phyloP scores from a whole-genome alignment of 2,329 filamentous ascomycete genomes.

The Emmonsiellopsis sp. region DNA sequence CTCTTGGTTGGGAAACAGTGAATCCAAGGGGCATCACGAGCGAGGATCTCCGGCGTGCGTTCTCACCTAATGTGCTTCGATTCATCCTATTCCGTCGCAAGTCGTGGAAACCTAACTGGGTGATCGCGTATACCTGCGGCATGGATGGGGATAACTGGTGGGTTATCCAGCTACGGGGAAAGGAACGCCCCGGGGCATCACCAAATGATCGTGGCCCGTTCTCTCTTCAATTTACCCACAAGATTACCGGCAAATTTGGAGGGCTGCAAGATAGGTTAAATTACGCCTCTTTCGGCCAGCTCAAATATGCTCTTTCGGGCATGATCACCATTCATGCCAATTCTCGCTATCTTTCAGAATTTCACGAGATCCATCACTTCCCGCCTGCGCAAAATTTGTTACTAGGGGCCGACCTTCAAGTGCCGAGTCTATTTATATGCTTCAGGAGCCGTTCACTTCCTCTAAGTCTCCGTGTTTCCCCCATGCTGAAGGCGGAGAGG shows the following conservation, averaged over 20 bases:
- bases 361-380: conserved; percentile 7
- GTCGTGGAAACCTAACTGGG: conserved; percentile 66
- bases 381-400: conserved; percentile 21
- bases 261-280: conserved; percentile 12
- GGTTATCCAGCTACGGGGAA: conserved; percentile 42
- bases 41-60: conserved; percentile 46
- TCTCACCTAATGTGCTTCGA: conserved; percentile 54
- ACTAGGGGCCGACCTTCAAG: conserved; percentile 20
- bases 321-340: conserved; percentile 30
- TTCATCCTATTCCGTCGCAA: conserved; percentile 56
- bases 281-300: conserved; percentile 23
- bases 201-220: conserved; percentile 5
- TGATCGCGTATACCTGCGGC: conserved; percentile 60
- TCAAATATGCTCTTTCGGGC: conserved; percentile 27
- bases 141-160: conserved; percentile 71
- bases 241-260: conserved; percentile 20
- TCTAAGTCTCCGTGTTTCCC: conserved; percentile 18
- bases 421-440: conserved; percentile 27
- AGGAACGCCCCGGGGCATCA: neutral
- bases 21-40: conserved; percentile 26
- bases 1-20: conserved; percentile 29
- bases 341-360: conserved; percentile 5
- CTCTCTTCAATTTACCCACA: conserved; percentile 18
- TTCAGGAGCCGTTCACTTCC: conserved; percentile 24
- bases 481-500: conserved; percentile 18